phyloP scores from a whole-genome alignment of 768 basidiomycete genomes.

The Dioszegia aurantiaca region DNA sequence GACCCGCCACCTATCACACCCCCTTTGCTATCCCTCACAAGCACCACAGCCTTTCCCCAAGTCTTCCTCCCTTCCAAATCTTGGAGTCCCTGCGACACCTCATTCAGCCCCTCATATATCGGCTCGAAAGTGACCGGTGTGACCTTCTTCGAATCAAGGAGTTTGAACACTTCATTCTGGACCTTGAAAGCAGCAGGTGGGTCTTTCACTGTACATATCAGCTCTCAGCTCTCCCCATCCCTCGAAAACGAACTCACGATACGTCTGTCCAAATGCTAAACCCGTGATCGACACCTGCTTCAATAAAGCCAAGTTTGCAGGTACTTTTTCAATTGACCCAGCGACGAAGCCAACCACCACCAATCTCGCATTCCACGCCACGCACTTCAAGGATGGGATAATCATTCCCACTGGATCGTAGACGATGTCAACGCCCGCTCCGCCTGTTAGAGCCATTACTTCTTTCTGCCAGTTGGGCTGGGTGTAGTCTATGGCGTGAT shows the following conservation, averaged over 20 bases:
- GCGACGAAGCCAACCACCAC: slow-evolving; percentile 91
- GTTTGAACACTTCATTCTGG: slow-evolving; percentile 68
- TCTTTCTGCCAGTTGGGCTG: slow-evolving; percentile 76
- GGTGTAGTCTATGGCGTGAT: slow-evolving; percentile 76
- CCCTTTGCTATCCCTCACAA: slow-evolving; percentile 52
- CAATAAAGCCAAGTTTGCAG: slow-evolving; percentile 70
- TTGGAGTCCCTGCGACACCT: slow-evolving; percentile 64
- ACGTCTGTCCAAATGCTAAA: slow-evolving; percentile 81
- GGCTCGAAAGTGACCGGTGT: slow-evolving; percentile 70
- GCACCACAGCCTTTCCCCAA: slow-evolving; percentile 84
- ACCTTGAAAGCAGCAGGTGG: slow-evolving; percentile 63
- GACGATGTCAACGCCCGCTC: slow-evolving; percentile 67
- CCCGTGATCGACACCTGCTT: slow-evolving; percentile 84
- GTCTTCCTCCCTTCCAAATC: slow-evolving; percentile 80
- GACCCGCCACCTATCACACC: background rate
- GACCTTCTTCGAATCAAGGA: slow-evolving; percentile 66
- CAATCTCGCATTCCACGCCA: slow-evolving; percentile 88
- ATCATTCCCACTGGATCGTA: slow-evolving; percentile 60
- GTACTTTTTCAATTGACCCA: slow-evolving; percentile 80
- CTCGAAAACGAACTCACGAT: slow-evolving; percentile 56
- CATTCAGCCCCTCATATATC: slow-evolving; percentile 65
- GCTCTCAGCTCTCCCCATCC: background rate
- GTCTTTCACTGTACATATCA: slow-evolving; percentile 57
- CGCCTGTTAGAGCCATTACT: slow-evolving; percentile 75
- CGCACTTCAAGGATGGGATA: slow-evolving; percentile 68